Conservation (phyloP, 1,139 yeast genomes). For the Taiozyma onychis region DNA sequence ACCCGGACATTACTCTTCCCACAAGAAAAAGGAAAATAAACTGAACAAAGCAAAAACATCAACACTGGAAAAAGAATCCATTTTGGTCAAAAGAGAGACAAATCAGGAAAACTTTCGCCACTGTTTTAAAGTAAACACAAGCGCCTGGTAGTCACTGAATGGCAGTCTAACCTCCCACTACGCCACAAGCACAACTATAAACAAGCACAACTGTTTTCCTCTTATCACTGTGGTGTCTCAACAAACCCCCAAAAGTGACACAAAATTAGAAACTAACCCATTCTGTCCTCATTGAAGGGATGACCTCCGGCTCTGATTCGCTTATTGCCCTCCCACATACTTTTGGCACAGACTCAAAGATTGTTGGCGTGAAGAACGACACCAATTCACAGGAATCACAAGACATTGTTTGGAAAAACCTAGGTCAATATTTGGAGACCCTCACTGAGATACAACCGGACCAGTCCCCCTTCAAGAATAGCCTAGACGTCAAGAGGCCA, state of each 20-base stretch:
- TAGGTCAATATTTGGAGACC: conserved; percentile 52
- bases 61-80: too few relatives aligned
- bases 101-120: too few relatives aligned
- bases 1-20: neutral
- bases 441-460: conserved; percentile 32
- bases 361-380: conserved; percentile 18
- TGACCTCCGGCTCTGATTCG: conserved; percentile 22
- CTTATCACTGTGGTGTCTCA: neutral
- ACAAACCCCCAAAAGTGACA: neutral
- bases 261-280: neutral
- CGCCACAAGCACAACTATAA: too few relatives aligned
- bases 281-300: conserved; percentile 2
- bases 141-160: too few relatives aligned
- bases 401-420: conserved; percentile 46
- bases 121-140: too few relatives aligned
- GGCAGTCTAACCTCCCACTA: too few relatives aligned
- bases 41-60: too few relatives aligned
- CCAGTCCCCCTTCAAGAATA: conserved; percentile 20
- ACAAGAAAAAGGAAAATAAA: too few relatives aligned
- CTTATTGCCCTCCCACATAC: conserved; percentile 13
- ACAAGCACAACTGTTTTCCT: neutral
- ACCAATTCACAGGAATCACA: conserved; percentile 3
- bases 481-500: conserved; percentile 33
- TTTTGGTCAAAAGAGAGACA: too few relatives aligned
- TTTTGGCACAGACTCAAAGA: conserved; percentile 22